A percentile compares a stretch with the other conserved stretches of the same genome.
Conservation (phyloP, 2,329 filamentous ascomycete species). For the Pseudogymnoascus sp. region DNA sequence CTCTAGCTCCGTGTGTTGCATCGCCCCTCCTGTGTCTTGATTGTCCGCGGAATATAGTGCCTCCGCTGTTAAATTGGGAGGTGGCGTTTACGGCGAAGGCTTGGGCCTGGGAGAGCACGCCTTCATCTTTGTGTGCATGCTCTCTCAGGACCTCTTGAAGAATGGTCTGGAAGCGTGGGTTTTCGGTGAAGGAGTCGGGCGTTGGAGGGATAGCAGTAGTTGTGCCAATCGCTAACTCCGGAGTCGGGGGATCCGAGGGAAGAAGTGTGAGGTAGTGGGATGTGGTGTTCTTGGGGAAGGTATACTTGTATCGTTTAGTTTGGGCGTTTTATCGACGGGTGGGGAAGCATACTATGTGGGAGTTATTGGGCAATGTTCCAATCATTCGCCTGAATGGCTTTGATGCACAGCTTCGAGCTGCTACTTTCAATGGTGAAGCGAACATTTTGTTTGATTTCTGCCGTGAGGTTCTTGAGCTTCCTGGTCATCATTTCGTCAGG, state of each 20-base stretch:
- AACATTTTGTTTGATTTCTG: not conserved
- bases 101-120: conserved; percentile 46
- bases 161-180: conserved; percentile 49
- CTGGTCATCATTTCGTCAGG: not conserved
- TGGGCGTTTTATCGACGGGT: conserved; percentile 13
- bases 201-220: conserved; percentile 52
- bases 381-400: not conserved
- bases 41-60: conserved; percentile 37
- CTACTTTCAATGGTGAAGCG: not conserved
- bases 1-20: conserved; percentile 34
- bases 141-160: conserved; percentile 47
- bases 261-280: conserved; percentile 51
- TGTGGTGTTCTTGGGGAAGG: conserved; percentile 39
- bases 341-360: conserved; percentile 40
- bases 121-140: conserved; percentile 48
- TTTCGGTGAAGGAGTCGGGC: conserved; percentile 50
- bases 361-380: conserved; percentile 40
- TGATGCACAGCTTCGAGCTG: not conserved
- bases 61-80: conserved; percentile 42
- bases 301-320: conserved; percentile 38
- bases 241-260: conserved; percentile 45
- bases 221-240: conserved; percentile 48
- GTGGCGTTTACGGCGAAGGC: conserved; percentile 52
- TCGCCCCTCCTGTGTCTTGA: conserved; percentile 22
- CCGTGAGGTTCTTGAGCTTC: not conserved